Evolutionary conservation across 768 basidiomycete species (phyloP), one percentile per base, ranked within the genome.

Genomic region (Lepiota venenata): DNA sequence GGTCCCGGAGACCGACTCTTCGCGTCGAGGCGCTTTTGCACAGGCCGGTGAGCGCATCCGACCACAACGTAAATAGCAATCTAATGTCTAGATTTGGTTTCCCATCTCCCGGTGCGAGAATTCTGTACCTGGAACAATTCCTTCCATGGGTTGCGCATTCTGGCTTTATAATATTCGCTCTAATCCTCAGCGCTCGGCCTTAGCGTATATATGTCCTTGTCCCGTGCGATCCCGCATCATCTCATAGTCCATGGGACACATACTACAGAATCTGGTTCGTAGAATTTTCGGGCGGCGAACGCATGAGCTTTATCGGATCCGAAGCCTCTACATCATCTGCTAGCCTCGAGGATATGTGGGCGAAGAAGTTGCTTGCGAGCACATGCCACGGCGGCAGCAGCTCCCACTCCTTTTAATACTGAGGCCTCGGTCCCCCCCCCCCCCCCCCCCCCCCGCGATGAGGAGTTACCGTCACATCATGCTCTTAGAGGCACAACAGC

Each of bases 71-170:
- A 68, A 88, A 87, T 1, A 84, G 84, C 12, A 88, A 68, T 1
- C 83, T 84, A 12, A 77, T 38, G 50, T 77, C 74, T 21, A 71
- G 63, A 20, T 40, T n/a, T 25, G 2, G 63, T 61, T 55, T 79
- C 76, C n/a, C 64, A 41, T 37, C 57, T 63, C 1, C 82, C 79
- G 0, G 78, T 78, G 3, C 52, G 60, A 4, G 71, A 69, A 47
- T 83, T 69, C 50, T 76, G 63, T 1, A 67, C 59, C 59, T 81
- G 72, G 65, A 80, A 86, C 20, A 63, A 67, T 1, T n/a, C 85
- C 85, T n/a, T 87, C 77, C 4, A 71, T 64, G 51, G 87, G 73
- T n/a, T 3, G 82, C 78, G 61, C 82, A 85, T 59, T 88, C 85
- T 7, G 82, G 84, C 42, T 71, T 68, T 9, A 79, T 64, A 58